phyloP scores from a whole-genome alignment of 805 yeast species.

The Saccharomycopsis javanensis region DNA sequence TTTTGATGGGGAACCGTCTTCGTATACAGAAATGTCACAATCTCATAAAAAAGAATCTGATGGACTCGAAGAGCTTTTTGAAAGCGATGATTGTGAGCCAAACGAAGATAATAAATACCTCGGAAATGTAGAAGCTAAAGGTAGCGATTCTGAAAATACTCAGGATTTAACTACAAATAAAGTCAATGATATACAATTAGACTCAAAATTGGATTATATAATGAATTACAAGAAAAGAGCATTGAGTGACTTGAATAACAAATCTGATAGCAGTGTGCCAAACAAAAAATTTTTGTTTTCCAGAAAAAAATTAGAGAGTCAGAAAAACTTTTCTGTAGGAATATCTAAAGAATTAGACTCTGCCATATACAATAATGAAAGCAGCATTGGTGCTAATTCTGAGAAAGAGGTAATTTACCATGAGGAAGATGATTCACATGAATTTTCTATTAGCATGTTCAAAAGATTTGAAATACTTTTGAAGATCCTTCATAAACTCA shows the following conservation, averaged over 20 bases:
- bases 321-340: background rate
- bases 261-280: background rate
- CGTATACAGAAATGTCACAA: background rate
- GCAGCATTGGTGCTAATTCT: background rate
- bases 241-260: background rate
- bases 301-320: background rate
- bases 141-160: background rate
- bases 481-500: conserved; percentile 3
- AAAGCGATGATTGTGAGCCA: conserved; percentile 1
- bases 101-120: background rate
- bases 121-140: background rate
- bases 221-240: conserved; percentile 9
- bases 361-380: background rate
- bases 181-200: background rate
- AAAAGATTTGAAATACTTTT: conserved; percentile 5
- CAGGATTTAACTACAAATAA: background rate
- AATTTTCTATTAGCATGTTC: conserved; percentile 5
- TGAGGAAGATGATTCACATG: background rate
- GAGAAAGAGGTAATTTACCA: background rate
- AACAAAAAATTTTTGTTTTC: background rate
- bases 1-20: background rate
- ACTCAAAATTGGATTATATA: conserved; percentile 4
- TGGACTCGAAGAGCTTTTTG: conserved; percentile 3
- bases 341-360: conserved; percentile 8
- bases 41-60: background rate